Base-by-base conservation (phyloP, 2,329 filamentous ascomycete genomes). In the Stemphylium vesicarium region DNA sequence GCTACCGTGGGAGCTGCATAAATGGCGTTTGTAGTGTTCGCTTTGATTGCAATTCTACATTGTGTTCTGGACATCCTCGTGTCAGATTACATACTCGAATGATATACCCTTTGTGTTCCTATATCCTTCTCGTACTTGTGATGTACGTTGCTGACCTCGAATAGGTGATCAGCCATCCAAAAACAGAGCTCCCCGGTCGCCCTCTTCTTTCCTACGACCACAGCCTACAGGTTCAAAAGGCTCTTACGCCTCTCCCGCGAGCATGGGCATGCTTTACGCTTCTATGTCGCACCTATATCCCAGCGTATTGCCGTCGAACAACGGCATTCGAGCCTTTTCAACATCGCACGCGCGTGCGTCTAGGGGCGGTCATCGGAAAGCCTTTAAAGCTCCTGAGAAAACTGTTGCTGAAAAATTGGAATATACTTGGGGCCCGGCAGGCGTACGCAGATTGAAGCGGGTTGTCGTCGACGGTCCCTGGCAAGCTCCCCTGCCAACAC, bases 21-120 rank as follows among this genome's bases (percentile, higher is more conserved):
- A 59, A 52, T 56, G 69, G 67, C 70, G 66, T 70, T 70, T 45
- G 53, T 57, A 57, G 58, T 56, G 58, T 48, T 56, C 36, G 42
- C 46, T 32, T 53, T 57, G 47, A 29, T 57, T 53, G 47, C 53
- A 56, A 57, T 36, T 57, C 39, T 56, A 41, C 56, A 53, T 59
- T 26, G 33, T 67, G 56, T 38, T 45, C 60, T 53, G 35, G 52
- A 49, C 40, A 47, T 60, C 50, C 56, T 54, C 35, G 50, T 36
- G 22, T 40, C 37, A 32, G 56, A 50, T 49, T 69, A 68, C 64
- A 70, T 68, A 71, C 58, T 53, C 59, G 50, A 70, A 67, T 65
- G 56, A 60, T 60, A 71, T 66, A 69, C 59, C 66, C 59, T 53
- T 33, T 54, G 37, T 45, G 32, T 13, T 50, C 38, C 22, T 32